Conservation (phyloP, 2,329 filamentous ascomycete species). For the Microsporum audouinii region DNA sequence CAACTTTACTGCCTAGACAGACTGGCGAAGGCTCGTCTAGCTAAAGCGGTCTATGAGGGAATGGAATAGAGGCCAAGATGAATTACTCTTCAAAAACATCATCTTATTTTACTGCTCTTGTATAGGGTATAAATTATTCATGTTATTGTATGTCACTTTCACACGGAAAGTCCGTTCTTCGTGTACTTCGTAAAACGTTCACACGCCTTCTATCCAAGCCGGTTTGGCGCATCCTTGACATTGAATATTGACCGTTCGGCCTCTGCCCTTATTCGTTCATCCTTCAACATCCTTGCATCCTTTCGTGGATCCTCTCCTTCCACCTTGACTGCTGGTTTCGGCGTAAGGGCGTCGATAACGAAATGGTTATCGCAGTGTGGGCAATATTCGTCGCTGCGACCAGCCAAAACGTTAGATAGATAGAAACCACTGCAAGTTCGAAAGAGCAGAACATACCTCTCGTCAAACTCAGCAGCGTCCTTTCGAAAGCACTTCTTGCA, state of each 20-base stretch:
- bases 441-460: conserved; percentile 40
- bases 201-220: conserved; percentile 48
- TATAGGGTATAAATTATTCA: background rate
- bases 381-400: conserved; percentile 78
- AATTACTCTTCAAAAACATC: background rate
- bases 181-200: background rate
- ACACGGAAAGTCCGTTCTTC: background rate
- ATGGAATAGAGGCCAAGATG: background rate
- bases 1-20: conserved; percentile 61
- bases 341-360: conserved; percentile 75
- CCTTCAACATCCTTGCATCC: conserved; percentile 60
- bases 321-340: conserved; percentile 70
- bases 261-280: conserved; percentile 60
- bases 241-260: conserved; percentile 60
- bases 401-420: background rate
- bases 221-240: conserved; percentile 61
- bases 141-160: background rate
- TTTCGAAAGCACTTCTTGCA: conserved; percentile 98
- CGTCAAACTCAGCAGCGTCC: conserved; percentile 81
- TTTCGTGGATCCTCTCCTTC: conserved; percentile 84
- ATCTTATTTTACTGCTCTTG: background rate
- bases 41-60: conserved; percentile 13
- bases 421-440: background rate
- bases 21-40: conserved; percentile 24
- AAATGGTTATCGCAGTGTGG: conserved; percentile 99